A percentile compares a stretch with the other conserved stretches of the same genome.
phyloP scores from a whole-genome alignment of 306 rosid genomes.

The Cucumis sativus region DNA sequence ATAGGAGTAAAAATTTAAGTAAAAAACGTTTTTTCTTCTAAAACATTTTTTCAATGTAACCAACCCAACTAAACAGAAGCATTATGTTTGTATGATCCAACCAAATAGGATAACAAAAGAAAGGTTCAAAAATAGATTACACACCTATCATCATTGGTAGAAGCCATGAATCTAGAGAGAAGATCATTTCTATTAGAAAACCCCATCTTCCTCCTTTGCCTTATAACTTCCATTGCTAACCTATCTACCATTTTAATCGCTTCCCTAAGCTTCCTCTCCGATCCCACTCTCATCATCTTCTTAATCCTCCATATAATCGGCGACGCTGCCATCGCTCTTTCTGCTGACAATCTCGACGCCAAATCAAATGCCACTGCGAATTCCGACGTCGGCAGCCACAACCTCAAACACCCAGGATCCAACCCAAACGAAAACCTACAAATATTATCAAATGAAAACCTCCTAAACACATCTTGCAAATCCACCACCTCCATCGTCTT shows the following conservation, averaged over 20 bases:
- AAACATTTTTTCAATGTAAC: background rate
- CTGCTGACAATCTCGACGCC: slow-evolving; percentile 54
- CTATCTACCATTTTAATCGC: slow-evolving; percentile 30
- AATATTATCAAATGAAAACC: slow-evolving; percentile 73
- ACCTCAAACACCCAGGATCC: slow-evolving; percentile 61
- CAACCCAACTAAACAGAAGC: background rate
- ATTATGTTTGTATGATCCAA: background rate
- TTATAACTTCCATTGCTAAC: slow-evolving; percentile 30
- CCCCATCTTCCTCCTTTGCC: slow-evolving; percentile 22
- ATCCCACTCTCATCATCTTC: slow-evolving; percentile 34
- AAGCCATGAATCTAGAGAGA: slow-evolving; percentile 63
- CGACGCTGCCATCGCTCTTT: slow-evolving; percentile 45
- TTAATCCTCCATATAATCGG: slow-evolving; percentile 57
- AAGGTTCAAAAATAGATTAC: background rate
- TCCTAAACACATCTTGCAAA: slow-evolving; percentile 52
- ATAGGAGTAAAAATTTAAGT: too few species aligned
- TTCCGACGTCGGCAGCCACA: slow-evolving; percentile 27
- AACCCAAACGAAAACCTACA: slow-evolving; percentile 63
- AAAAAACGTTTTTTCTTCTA: too few species aligned
- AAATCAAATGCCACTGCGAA: slow-evolving; percentile 44
- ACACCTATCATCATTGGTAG: slow-evolving; percentile 30
- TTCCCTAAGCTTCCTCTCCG: slow-evolving; percentile 38
- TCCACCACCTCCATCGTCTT: slow-evolving; percentile 17
- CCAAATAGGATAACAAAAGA: background rate
- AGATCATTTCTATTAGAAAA: slow-evolving; percentile 29